Percentiles rank a stretch among this genome's conserved stretches.
These are phyloP conservation scores for Spinacia oleracea DNA, from an alignment of 179 eudicot species.

Conservation along the genomic window DNA sequence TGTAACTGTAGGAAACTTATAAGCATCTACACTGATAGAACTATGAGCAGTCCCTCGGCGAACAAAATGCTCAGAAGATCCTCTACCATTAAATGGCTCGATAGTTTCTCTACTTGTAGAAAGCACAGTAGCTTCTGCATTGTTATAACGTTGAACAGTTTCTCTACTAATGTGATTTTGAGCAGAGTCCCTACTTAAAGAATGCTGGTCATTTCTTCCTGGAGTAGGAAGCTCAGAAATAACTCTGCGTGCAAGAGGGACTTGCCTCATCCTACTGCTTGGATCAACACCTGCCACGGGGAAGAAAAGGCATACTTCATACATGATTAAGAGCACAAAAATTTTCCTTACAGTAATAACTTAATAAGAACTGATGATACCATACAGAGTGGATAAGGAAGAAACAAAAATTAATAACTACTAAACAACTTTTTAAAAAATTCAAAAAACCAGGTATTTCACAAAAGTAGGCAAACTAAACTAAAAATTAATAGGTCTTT, in stretches of 20 bases:
- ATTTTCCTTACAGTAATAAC: not conserved
- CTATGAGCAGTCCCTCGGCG: conserved; percentile 17
- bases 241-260: conserved; percentile 15
- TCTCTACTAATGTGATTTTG: conserved; percentile 15
- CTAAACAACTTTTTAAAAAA: not conserved
- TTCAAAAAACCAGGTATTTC: not conserved
- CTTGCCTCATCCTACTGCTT: conserved; percentile 18
- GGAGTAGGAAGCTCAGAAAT: conserved; percentile 19
- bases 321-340: not conserved
- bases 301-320: not conserved
- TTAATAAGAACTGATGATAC: not conserved
- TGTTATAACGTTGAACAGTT: conserved; percentile 23
- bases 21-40: conserved; percentile 15
- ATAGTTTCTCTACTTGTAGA: conserved; percentile 10
- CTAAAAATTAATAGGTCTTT: not conserved
- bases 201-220: conserved; percentile 19
- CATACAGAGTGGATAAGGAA: not conserved
- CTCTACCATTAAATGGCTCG: conserved; percentile 15
- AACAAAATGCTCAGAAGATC: conserved; percentile 21
- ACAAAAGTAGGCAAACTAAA: not conserved
- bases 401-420: not conserved
- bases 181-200: conserved; percentile 10
- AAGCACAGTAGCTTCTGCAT: conserved; percentile 14
- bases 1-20: conserved; percentile 13
- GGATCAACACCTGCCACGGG: conserved; percentile 26